Evolutionary conservation across 345 rosid genomes (phyloP), one percentile per base, ranked within the genome.

Genomic region (Ceriops zippeliana): DNA sequence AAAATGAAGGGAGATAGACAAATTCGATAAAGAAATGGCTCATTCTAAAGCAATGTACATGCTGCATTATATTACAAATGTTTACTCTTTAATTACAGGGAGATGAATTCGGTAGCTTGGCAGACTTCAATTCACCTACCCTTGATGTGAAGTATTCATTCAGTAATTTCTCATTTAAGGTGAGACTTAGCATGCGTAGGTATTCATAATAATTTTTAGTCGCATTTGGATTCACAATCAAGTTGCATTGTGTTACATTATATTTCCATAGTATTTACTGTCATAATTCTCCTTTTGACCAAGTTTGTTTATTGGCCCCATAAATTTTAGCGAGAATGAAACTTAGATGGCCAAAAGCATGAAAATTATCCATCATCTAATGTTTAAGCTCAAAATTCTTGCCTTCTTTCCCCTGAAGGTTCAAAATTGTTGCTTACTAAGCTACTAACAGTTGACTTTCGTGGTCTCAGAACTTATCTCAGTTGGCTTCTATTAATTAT

Each of bases 151-250:
- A 86, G 73, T 91, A 95, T 73, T 95, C 98, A 2, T 95, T 95
- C 79, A 91, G 97, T 76, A 95, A 95, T 78, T 95, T 95, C 83
- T 92, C 98, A 52, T 95, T 82, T 76, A 92, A 95, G 99, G 98
- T 89, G 47, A 78, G 85, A 59, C 49, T 54, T 59, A 20, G 9
- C 9, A 27, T 63, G 52, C 1, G 49, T 28, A n/a, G 30, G 37
- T 11, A 47, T 71, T 46, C 22, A 26, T 62, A 63, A 58, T 28
- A 17, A 52, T 21, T 37, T 60, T 30, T 22, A 26, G 7, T 21
- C 13, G 26, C 27, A 53, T 2, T 2, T 53, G 58, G 58, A 24
- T n/a, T 20, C 24, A 4, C 58, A 20, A 6, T 53, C 58, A 53
- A 6, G 37, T 7, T 7, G 37, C 37, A 34, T 6, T 34, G 9